A percentile compares a stretch with the other conserved stretches of the same genome.
Conservation (phyloP, 139 green algal genomes). For the Choricystis sp. region DNA sequence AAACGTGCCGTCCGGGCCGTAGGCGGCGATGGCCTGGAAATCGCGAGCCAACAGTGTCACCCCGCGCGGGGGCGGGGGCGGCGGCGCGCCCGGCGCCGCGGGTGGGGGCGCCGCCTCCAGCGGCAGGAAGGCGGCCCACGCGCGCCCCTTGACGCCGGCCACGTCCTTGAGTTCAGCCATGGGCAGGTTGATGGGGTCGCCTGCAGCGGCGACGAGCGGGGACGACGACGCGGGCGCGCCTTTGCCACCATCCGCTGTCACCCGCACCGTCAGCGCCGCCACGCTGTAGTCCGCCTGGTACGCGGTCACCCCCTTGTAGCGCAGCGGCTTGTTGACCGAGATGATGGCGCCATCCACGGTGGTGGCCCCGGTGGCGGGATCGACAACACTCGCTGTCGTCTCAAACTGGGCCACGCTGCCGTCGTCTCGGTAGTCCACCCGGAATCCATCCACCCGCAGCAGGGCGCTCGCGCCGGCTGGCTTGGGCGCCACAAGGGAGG, state of each 20-base stretch:
- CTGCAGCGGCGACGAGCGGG: slow-evolving; percentile 8
- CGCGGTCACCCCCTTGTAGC: slow-evolving; percentile 41
- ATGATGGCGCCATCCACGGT: slow-evolving; percentile 25
- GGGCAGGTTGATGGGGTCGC: slow-evolving; percentile 47
- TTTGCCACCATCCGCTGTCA: too few species aligned
- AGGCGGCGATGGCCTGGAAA: slow-evolving; percentile 74
- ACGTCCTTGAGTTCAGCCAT: slow-evolving; percentile 60
- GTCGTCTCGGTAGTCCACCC: slow-evolving; percentile 77
- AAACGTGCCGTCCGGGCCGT: slow-evolving; percentile 78
- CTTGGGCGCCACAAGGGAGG: slow-evolving; percentile 5
- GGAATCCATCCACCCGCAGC: slow-evolving; percentile 78
- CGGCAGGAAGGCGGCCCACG: slow-evolving; percentile 22
- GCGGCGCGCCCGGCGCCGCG: neutral
- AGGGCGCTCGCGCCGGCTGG: slow-evolving; percentile 21
- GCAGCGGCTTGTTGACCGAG: slow-evolving; percentile 86
- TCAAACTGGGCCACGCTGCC: slow-evolving; percentile 84
- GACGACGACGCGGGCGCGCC: slow-evolving; percentile 13
- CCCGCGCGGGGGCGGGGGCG: slow-evolving; percentile 6
- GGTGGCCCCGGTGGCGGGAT: slow-evolving; percentile 11
- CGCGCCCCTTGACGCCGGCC: neutral
- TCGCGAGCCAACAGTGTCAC: slow-evolving; percentile 71
- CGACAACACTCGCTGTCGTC: slow-evolving; percentile 49
- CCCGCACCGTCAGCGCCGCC: slow-evolving; percentile 45
- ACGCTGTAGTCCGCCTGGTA: slow-evolving; percentile 92
- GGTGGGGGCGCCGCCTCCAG: too few species aligned